Conservation (phyloP, 768 basidiomycete species). For the Pisolithus tinctorius region DNA sequence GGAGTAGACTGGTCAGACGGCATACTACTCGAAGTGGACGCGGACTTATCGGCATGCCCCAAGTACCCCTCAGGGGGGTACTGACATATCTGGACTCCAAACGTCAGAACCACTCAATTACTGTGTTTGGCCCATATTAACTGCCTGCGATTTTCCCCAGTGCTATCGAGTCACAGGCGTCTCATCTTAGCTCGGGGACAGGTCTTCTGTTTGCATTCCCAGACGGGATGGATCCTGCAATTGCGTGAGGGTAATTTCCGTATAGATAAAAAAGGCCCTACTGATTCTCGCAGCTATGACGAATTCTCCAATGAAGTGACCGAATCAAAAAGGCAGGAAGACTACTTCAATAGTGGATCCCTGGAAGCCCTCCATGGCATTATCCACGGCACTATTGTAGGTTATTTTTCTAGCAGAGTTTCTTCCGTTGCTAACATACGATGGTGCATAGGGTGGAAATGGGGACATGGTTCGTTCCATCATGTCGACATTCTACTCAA, state of each 20-base stretch:
- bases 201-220: conserved; percentile 16
- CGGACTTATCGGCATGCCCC: conserved; percentile 15
- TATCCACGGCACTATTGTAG: conserved; percentile 14
- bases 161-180: conserved; percentile 11
- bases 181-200: conserved; percentile 8
- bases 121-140: background rate
- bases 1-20: conserved; percentile 5
- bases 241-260: conserved; percentile 4
- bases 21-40: conserved; percentile 16
- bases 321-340: conserved; percentile 12
- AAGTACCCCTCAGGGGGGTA: conserved; percentile 9
- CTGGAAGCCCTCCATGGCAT: conserved; percentile 17
- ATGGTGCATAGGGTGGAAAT: conserved; percentile 15
- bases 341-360: conserved; percentile 9
- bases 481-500: background rate
- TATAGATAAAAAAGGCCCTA: background rate
- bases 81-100: conserved; percentile 9
- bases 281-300: conserved; percentile 17
- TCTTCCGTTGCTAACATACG: background rate
- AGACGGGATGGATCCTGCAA: conserved; percentile 7
- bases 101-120: conserved; percentile 3
- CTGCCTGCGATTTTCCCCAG: background rate
- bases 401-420: background rate
- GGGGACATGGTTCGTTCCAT: conserved; percentile 19
- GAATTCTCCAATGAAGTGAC: conserved; percentile 22